Percentiles rank a stretch among this genome's conserved stretches.
Conservation (phyloP, 1,284 basidiomycete genomes). For the Amylostereum chailletii region DNA sequence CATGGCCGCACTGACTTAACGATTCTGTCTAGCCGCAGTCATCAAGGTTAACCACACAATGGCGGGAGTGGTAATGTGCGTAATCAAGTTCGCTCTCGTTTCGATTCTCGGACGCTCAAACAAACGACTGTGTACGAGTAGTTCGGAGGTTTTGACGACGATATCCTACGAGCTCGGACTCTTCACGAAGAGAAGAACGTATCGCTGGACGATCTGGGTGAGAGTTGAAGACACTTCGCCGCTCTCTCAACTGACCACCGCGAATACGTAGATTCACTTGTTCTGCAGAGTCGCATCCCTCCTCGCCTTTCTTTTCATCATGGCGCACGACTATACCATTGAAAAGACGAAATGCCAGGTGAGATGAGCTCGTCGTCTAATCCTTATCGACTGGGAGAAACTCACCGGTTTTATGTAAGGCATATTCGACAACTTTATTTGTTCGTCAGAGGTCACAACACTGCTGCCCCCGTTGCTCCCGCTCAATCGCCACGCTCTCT, state of each 20-base stretch:
- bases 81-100: neutral
- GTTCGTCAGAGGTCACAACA: neutral
- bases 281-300: neutral
- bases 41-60: too few species aligned
- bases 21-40: too few species aligned
- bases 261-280: neutral
- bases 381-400: neutral
- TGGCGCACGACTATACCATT: neutral
- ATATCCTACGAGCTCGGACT: neutral
- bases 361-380: too few species aligned
- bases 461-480: too few species aligned
- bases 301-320: neutral
- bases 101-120: neutral
- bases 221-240: neutral
- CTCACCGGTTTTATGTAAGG: neutral
- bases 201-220: neutral
- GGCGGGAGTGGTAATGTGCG: neutral
- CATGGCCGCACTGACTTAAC: too few species aligned
- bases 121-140: too few species aligned
- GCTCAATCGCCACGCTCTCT: too few species aligned
- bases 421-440: neutral
- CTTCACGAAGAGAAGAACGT: neutral
- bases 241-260: too few species aligned
- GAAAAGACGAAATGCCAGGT: too few species aligned
- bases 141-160: neutral